Conservation (phyloP, 2,329 filamentous ascomycete species). For the Microcera coccophila region DNA sequence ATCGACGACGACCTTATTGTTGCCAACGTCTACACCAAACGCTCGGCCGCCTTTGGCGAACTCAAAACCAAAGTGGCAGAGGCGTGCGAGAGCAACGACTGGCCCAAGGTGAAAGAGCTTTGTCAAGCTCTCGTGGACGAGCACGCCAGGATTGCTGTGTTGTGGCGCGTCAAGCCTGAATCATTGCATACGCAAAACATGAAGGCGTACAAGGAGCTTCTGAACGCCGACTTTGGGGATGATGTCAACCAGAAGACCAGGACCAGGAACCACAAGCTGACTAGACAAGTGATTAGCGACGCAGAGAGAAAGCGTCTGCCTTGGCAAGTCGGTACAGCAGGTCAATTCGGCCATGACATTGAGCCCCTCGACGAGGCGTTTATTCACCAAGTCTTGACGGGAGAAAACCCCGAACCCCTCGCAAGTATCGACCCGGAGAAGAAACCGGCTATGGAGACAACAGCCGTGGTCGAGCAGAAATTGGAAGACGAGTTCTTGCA, state of each 20-base stretch:
- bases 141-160: constrained; percentile 5
- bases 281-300: constrained; percentile 3
- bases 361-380: constrained; percentile 42
- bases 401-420: constrained; percentile 73
- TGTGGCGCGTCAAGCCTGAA: constrained; percentile 7
- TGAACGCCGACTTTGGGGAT: constrained; percentile 4
- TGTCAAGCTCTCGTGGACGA: constrained; percentile 8
- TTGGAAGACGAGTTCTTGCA: constrained; percentile 1
- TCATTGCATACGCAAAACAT: constrained; percentile 6
- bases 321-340: constrained; percentile 10
- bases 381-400: constrained; percentile 78
- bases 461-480: no score
- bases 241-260: not conserved
- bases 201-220: constrained; percentile 3
- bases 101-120: constrained; percentile 6
- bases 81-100: no score
- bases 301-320: constrained; percentile 8
- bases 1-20: no score
- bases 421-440: not conserved
- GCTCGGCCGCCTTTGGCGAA: constrained; percentile 13
- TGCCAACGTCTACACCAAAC: constrained; percentile 14
- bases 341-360: constrained; percentile 5
- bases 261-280: not conserved
- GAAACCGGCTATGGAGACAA: no score
- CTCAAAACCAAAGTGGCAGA: constrained; percentile 10